A percentile compares a stretch with the other conserved stretches of the same genome.
These are phyloP conservation scores for Dipteronia dyeriana DNA, from an alignment of 345 rosid species.

Conservation along the genomic window DNA sequence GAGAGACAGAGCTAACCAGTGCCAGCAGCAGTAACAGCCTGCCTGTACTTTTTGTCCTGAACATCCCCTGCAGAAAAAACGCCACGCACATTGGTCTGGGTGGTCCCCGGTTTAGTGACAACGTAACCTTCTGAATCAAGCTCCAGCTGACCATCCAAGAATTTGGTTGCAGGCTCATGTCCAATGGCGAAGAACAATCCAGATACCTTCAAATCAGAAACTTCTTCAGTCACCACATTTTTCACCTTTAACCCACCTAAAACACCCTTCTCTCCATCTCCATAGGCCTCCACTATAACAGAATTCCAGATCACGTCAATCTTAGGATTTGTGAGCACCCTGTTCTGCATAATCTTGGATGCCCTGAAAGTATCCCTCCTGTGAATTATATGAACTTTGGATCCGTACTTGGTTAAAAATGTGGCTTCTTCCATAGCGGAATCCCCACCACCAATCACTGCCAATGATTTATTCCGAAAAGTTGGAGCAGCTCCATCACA, in stretches of 20 bases:
- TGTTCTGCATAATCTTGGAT: slow-evolving; percentile 86
- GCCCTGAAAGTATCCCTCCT: slow-evolving; percentile 88
- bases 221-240: slow-evolving; percentile 65
- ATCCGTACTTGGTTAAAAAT: slow-evolving; percentile 80
- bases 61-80: slow-evolving; percentile 96
- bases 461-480: slow-evolving; percentile 72
- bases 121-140: slow-evolving; percentile 81
- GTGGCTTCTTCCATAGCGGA: slow-evolving; percentile 98
- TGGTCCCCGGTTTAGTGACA: slow-evolving; percentile 71
- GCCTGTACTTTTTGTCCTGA: slow-evolving; percentile 93
- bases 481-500: slow-evolving; percentile 99
- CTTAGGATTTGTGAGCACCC: slow-evolving; percentile 70
- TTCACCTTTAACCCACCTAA: slow-evolving; percentile 80
- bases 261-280: slow-evolving; percentile 37
- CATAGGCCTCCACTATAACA: slow-evolving; percentile 72
- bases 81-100: slow-evolving; percentile 69
- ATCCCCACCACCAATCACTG: slow-evolving; percentile 95
- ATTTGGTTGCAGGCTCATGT: slow-evolving; percentile 95
- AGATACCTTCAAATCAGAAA: slow-evolving; percentile 67
- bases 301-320: slow-evolving; percentile 86
- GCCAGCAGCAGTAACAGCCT: slow-evolving; percentile 95
- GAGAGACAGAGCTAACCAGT: slow-evolving; percentile 66
- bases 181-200: slow-evolving; percentile 98
- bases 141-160: slow-evolving; percentile 74
- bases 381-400: slow-evolving; percentile 81